These are phyloP conservation scores for Larix sibirica DNA, from an alignment of 83 land plant species.

Conservation along the genomic window DNA sequence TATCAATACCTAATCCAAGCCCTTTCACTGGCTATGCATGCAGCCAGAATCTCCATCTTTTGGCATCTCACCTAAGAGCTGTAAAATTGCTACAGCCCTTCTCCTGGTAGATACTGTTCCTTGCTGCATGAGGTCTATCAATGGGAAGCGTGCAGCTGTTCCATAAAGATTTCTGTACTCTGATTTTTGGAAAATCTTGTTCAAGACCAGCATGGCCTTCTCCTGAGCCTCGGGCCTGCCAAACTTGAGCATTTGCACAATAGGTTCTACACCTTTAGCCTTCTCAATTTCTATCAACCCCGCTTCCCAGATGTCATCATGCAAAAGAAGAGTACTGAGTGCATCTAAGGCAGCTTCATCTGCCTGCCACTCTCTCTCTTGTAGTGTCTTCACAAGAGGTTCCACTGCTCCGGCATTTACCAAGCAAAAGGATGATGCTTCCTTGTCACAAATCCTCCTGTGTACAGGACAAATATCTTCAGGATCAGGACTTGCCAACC, in stretches of 20 bases:
- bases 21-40: slow-evolving; percentile 3
- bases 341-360: slow-evolving; percentile 68
- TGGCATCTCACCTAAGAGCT: slow-evolving; percentile 17
- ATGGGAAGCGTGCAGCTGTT: slow-evolving; percentile 46
- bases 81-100: slow-evolving; percentile 6
- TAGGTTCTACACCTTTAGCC: slow-evolving; percentile 39
- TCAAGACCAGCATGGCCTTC: slow-evolving; percentile 63
- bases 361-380: slow-evolving; percentile 54
- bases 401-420: slow-evolving; percentile 55
- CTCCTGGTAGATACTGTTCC: slow-evolving; percentile 23
- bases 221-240: slow-evolving; percentile 58
- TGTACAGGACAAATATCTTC: slow-evolving; percentile 58
- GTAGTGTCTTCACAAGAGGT: slow-evolving; percentile 44
- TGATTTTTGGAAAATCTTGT: slow-evolving; percentile 49
- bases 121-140: slow-evolving; percentile 55
- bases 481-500: slow-evolving; percentile 50
- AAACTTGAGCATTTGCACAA: slow-evolving; percentile 43
- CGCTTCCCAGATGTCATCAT: slow-evolving; percentile 65
- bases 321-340: slow-evolving; percentile 54
- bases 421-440: slow-evolving; percentile 54
- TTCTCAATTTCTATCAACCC: slow-evolving; percentile 51
- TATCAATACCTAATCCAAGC: background rate
- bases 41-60: slow-evolving; percentile 6
- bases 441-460: slow-evolving; percentile 42
- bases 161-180: slow-evolving; percentile 46